Evolutionary conservation across 768 basidiomycete species (phyloP).

Genomic region (Leucocoprinus birnbaumii): DNA sequence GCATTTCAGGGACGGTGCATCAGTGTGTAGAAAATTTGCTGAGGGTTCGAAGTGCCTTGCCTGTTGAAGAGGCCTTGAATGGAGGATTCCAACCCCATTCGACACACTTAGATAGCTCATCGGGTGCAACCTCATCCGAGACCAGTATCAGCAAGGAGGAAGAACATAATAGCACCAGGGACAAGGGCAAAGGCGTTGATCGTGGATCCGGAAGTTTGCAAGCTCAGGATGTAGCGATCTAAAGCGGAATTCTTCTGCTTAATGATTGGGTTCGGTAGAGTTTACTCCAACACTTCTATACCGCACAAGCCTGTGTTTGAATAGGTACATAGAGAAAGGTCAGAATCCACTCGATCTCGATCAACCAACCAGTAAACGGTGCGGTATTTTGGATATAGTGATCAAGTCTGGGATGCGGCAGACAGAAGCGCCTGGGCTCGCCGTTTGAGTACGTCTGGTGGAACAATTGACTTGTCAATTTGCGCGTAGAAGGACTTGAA

Average conservation of each 20-base stretch:
- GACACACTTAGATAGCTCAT: not conserved
- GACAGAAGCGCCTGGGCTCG: constrained; percentile 33
- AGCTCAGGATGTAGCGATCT: not conserved
- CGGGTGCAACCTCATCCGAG: not conserved
- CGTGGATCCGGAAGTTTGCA: not conserved
- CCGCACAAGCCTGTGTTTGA: too few species aligned
- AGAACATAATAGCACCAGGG: not conserved
- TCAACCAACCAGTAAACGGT: too few species aligned
- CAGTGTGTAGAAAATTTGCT: constrained; percentile 78
- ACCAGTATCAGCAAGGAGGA: not conserved
- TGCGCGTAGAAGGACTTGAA: constrained; percentile 63
- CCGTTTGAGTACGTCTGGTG: constrained; percentile 52
- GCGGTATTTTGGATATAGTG: not conserved
- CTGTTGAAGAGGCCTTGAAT: constrained; percentile 19
- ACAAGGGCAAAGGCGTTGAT: constrained; percentile 9
- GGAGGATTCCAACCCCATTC: not conserved
- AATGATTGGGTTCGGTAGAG: constrained; percentile 11
- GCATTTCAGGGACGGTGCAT: constrained; percentile 71
- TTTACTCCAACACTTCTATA: not conserved
- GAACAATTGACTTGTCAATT: constrained; percentile 59
- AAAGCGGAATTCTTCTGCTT: not conserved
- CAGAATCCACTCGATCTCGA: not conserved
- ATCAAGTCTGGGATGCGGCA: not conserved
- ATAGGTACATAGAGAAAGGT: not conserved
- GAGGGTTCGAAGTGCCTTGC: constrained; percentile 70